phyloP scores from a whole-genome alignment of 2,329 filamentous ascomycete genomes.

The Hypoxylon sp. region DNA sequence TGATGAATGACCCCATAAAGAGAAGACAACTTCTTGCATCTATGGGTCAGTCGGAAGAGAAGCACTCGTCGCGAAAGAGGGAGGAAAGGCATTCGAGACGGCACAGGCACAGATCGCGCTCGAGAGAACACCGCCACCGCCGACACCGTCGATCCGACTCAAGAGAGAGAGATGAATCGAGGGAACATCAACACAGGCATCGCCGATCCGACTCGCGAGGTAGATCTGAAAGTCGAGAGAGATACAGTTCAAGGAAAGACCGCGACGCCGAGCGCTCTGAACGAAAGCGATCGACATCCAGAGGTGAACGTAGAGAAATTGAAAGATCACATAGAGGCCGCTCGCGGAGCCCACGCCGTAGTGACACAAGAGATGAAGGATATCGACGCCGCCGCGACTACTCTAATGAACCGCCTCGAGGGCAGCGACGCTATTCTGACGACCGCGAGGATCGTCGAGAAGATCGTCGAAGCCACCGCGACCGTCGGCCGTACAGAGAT shows the following conservation, averaged over 20 bases:
- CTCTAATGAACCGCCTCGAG: constrained; percentile 47
- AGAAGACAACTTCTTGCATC: constrained; percentile 76
- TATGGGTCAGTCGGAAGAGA: constrained; percentile 70
- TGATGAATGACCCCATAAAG: constrained; percentile 83
- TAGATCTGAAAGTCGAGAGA: constrained; percentile 57
- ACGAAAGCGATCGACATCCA: constrained; percentile 44
- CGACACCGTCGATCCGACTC: constrained; percentile 60
- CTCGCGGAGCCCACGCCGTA: constrained; percentile 53
- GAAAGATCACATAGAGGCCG: constrained; percentile 51
- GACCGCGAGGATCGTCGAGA: constrained; percentile 50
- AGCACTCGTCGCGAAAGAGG: constrained; percentile 55
- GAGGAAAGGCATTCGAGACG: constrained; percentile 63
- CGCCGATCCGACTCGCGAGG: constrained; percentile 64
- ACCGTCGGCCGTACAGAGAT: constrained; percentile 42
- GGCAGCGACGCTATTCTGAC: constrained; percentile 44
- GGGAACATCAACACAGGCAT: constrained; percentile 59
- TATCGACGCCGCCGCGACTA: constrained; percentile 54
- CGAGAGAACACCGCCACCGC: constrained; percentile 57
- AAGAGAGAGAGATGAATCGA: constrained; percentile 58
- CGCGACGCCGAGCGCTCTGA: constrained; percentile 44
- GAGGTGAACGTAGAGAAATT: constrained; percentile 41
- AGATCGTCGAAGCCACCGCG: constrained; percentile 50
- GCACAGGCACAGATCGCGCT: constrained; percentile 57
- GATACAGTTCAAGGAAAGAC: constrained; percentile 54
- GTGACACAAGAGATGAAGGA: constrained; percentile 51